Percentiles rank a stretch among this genome's conserved stretches.
Conservation (phyloP, 2,329 filamentous ascomycete species). For the Blumeriella jaapii region DNA sequence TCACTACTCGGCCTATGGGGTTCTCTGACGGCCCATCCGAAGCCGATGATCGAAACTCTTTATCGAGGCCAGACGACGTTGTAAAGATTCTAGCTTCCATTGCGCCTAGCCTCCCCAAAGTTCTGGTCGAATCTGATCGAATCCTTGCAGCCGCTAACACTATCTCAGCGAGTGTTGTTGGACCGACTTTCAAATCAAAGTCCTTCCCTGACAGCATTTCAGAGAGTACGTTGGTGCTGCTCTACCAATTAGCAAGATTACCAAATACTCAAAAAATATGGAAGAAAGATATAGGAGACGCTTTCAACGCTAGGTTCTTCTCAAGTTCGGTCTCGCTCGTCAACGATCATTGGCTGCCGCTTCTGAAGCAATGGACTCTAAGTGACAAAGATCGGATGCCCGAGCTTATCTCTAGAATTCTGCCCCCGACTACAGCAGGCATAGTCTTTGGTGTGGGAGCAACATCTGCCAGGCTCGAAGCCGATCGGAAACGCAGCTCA, state of each 20-base stretch:
- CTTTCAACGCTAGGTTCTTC: constrained; percentile 87
- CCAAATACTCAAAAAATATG: constrained; percentile 76
- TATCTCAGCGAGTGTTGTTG: constrained; percentile 75
- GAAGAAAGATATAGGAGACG: constrained; percentile 86
- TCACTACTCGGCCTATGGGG: constrained; percentile 74
- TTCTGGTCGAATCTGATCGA: constrained; percentile 77
- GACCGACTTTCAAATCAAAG: constrained; percentile 72
- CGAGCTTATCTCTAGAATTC: constrained; percentile 68
- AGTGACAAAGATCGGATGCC: constrained; percentile 80
- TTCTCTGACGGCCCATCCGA: constrained; percentile 47
- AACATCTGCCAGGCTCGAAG: constrained; percentile 84
- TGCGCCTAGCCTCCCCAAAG: constrained; percentile 68
- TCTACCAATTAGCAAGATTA: constrained; percentile 67
- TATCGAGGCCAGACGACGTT: constrained; percentile 55
- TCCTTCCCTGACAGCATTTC: constrained; percentile 78
- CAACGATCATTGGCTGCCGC: constrained; percentile 64
- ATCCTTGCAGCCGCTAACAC: constrained; percentile 65
- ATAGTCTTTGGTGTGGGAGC: constrained; percentile 99
- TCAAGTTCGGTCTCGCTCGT: constrained; percentile 54
- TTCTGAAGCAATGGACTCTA: constrained; percentile 74
- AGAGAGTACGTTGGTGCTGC: constrained; percentile 54
- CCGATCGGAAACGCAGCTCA: constrained; percentile 89
- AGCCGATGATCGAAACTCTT: constrained; percentile 29
- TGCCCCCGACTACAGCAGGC: constrained; percentile 79
- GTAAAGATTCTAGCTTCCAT: constrained; percentile 69